These are phyloP conservation scores for Straminergon stramineum DNA, from an alignment of 225 moss, liverwort and hornwort species.

Conservation along the genomic window DNA sequence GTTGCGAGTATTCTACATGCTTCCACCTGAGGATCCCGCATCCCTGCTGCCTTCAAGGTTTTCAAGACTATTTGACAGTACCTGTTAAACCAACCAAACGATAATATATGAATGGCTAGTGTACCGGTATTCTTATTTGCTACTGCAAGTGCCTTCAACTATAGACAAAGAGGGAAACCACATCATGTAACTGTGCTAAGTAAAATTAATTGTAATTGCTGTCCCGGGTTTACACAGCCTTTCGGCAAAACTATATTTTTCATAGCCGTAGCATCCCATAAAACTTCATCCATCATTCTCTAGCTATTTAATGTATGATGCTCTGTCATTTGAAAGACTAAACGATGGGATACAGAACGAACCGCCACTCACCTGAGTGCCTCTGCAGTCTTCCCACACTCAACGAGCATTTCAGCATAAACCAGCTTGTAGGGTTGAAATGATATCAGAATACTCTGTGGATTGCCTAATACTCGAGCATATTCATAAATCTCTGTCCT, in stretches of 20 bases:
- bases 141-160: background rate
- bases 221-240: background rate
- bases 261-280: background rate
- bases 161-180: background rate
- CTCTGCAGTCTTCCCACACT: slow-evolving; percentile 74
- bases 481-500: slow-evolving; percentile 15
- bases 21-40: slow-evolving; percentile 74
- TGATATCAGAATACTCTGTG: slow-evolving; percentile 61
- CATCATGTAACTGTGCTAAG: background rate
- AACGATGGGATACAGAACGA: background rate
- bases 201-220: background rate
- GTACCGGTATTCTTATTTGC: background rate
- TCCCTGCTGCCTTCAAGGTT: slow-evolving; percentile 78
- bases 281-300: background rate
- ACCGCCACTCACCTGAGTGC: slow-evolving; percentile 58
- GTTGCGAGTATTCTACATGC: slow-evolving; percentile 56
- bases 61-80: slow-evolving; percentile 81
- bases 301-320: background rate
- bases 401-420: slow-evolving; percentile 91
- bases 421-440: slow-evolving; percentile 93
- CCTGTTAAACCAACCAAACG: slow-evolving; percentile 34
- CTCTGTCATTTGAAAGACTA: background rate
- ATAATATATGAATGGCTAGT: background rate
- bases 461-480: slow-evolving; percentile 14
- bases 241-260: background rate